These are phyloP conservation scores for Myxozyma neotropica DNA, from an alignment of 805 yeast species.

Conservation along the genomic window DNA sequence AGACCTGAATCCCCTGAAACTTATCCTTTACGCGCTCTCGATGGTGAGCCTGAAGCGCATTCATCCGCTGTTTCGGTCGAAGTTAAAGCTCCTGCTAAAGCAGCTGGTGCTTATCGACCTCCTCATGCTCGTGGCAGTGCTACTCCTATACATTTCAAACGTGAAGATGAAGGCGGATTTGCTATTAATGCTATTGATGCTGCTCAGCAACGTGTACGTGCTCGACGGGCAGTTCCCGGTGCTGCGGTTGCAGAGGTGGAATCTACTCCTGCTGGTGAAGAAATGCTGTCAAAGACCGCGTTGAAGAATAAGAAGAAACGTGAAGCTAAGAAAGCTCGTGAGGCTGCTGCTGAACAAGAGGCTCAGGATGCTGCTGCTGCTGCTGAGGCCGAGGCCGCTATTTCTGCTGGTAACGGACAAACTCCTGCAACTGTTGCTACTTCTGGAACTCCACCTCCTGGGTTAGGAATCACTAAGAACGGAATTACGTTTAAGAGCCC, in stretches of 20 bases:
- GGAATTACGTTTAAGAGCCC: slow-evolving; percentile 24
- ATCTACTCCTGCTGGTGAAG: slow-evolving; percentile 56
- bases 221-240: slow-evolving; percentile 39
- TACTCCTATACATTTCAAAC: slow-evolving; percentile 39
- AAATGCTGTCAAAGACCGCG: slow-evolving; percentile 62
- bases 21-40: slow-evolving; percentile 54
- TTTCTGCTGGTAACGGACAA: slow-evolving; percentile 3
- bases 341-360: slow-evolving; percentile 20
- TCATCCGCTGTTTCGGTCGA: slow-evolving; percentile 59
- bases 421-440: slow-evolving; percentile 45
- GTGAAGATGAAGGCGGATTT: slow-evolving; percentile 35
- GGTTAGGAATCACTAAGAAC: slow-evolving; percentile 8
- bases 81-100: slow-evolving; percentile 52
- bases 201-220: slow-evolving; percentile 24
- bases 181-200: slow-evolving; percentile 29
- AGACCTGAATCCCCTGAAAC: slow-evolving; percentile 56
- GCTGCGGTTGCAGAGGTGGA: slow-evolving; percentile 43
- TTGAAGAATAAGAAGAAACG: slow-evolving; percentile 77
- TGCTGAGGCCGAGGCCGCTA: slow-evolving; percentile 23
- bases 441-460: slow-evolving; percentile 55
- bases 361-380: slow-evolving; percentile 5
- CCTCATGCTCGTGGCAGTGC: slow-evolving; percentile 78
- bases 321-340: slow-evolving; percentile 48
- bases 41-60: slow-evolving; percentile 66
- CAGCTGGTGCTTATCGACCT: slow-evolving; percentile 92